Evolutionary conservation across 164 flowering plant genomes (phyloP).

Genomic region (Vitis vinifera): DNA sequence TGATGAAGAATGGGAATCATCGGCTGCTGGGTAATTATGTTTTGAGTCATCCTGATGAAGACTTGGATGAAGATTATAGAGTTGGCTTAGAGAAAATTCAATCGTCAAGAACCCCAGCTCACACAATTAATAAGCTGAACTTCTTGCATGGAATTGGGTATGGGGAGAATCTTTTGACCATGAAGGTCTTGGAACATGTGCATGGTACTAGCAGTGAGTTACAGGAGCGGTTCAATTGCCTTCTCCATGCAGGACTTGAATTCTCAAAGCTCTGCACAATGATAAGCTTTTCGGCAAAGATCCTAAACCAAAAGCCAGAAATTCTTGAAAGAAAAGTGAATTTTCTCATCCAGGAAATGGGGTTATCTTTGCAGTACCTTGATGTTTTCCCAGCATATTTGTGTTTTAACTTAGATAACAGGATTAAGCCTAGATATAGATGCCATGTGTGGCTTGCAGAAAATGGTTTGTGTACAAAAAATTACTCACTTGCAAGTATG

Average conservation of each 20-base stretch:
- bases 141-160: slow-evolving; percentile 65
- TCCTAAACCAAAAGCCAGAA: slow-evolving; percentile 54
- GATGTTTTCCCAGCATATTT: slow-evolving; percentile 55
- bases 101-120: slow-evolving; percentile 19
- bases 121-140: slow-evolving; percentile 42
- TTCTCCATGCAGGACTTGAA: slow-evolving; percentile 44
- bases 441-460: slow-evolving; percentile 58
- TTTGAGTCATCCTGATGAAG: slow-evolving; percentile 28
- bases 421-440: slow-evolving; percentile 60
- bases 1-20: slow-evolving; percentile 42
- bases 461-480: slow-evolving; percentile 30
- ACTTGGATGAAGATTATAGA: slow-evolving; percentile 29
- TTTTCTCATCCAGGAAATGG: slow-evolving; percentile 46
- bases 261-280: slow-evolving; percentile 52
- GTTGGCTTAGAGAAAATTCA: slow-evolving; percentile 36
- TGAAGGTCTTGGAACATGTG: slow-evolving; percentile 35
- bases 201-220: slow-evolving; percentile 48
- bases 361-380: slow-evolving; percentile 40
- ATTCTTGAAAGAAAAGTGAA: slow-evolving; percentile 41
- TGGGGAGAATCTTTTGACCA: slow-evolving; percentile 55
- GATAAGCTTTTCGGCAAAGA: slow-evolving; percentile 37
- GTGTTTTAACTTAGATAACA: slow-evolving; percentile 54
- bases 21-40: slow-evolving; percentile 35
- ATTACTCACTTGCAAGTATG: slow-evolving; percentile 50
- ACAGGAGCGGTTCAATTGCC: slow-evolving; percentile 55